Conservation (phyloP, 2,329 filamentous ascomycete species). For the Xylariales sp. region DNA sequence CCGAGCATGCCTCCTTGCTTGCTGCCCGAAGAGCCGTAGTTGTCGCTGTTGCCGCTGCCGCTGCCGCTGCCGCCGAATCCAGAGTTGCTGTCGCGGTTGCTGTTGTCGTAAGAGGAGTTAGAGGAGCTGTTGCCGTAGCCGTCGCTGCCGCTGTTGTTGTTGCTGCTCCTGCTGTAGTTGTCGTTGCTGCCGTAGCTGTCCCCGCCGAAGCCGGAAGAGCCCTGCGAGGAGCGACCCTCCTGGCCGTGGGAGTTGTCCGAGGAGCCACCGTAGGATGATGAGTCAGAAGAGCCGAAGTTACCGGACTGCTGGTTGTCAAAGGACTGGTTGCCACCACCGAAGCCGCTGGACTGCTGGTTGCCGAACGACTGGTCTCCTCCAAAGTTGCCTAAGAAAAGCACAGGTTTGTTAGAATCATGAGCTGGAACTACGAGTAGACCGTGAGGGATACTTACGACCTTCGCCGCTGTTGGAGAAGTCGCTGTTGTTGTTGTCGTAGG, state of each 20-base stretch:
- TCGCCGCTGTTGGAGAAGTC: constrained; percentile 2
- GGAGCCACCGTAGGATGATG: not conserved
- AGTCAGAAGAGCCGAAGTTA: no score
- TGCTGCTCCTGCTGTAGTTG: not conserved
- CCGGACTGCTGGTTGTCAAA: no score
- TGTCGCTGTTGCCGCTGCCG: not conserved
- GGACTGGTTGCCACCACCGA: no score
- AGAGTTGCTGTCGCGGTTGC: not conserved
- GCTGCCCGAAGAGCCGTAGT: constrained; percentile 3
- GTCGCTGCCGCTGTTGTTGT: not conserved
- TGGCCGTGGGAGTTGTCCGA: not conserved
- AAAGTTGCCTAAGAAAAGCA: not conserved
- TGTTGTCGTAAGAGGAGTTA: no score
- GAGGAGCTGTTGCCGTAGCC: no score
- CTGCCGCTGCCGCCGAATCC: not conserved
- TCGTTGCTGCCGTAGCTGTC: constrained; percentile 3
- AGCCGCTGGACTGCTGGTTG: no score
- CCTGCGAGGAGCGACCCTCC: no score
- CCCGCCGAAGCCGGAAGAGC: not conserved
- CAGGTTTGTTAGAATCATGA: not conserved
- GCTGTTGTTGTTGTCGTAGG: constrained; percentile 2
- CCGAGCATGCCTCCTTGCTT: not conserved
- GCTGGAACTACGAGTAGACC: not conserved
- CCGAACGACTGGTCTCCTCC: no score
- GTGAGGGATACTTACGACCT: not conserved